Evolutionary conservation across 2,329 filamentous ascomycete species (phyloP).

Genomic region (Colletotrichum sp.): DNA sequence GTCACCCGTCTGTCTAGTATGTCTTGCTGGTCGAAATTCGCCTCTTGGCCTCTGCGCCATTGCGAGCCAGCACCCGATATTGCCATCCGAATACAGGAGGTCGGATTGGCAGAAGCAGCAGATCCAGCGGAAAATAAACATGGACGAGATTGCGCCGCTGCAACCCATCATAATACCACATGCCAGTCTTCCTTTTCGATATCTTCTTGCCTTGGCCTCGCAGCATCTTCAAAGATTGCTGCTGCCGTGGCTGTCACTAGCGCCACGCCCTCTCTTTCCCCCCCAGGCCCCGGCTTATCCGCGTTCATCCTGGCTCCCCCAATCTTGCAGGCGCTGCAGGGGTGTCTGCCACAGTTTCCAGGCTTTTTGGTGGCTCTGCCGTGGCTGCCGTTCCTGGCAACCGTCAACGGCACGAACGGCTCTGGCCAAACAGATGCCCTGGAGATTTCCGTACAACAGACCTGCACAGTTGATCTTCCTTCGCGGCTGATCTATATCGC

Average conservation of each 20-base stretch:
- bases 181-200: conserved; percentile 17
- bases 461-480: neutral
- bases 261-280: neutral
- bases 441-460: neutral
- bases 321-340: conserved; percentile 16
- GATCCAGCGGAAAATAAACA: neutral
- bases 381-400: conserved; percentile 14
- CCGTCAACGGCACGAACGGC: conserved; percentile 8
- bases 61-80: neutral
- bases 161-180: neutral
- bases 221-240: neutral
- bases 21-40: neutral
- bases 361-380: conserved; percentile 3
- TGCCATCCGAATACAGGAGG: neutral
- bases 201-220: neutral
- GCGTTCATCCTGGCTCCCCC: neutral
- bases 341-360: neutral
- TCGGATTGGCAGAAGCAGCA: conserved; percentile 4
- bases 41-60: neutral
- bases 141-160: neutral
- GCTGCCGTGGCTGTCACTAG: neutral
- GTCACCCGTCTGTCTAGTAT: neutral
- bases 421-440: conserved; percentile 2
- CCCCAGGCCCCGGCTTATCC: neutral
- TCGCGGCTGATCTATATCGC: neutral